phyloP scores from a whole-genome alignment of 176 grass and related monocot species.

The Elaeis guineensis region DNA sequence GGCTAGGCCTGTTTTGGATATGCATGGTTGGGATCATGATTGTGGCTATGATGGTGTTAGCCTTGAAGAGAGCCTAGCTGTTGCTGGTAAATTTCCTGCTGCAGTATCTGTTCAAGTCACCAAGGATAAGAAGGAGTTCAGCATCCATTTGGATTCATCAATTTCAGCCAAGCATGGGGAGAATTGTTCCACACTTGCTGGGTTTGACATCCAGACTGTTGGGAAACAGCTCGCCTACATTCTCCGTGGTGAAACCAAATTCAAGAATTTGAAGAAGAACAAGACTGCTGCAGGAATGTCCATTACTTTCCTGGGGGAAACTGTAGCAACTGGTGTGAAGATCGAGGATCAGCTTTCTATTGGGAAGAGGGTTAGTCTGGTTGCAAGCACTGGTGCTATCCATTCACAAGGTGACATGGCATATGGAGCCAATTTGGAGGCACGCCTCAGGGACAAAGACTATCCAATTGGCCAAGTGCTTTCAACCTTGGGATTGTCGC shows the following conservation, averaged over 20 bases:
- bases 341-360: slow-evolving; percentile 59
- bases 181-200: slow-evolving; percentile 53
- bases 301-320: slow-evolving; percentile 65
- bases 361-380: slow-evolving; percentile 44
- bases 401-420: slow-evolving; percentile 40
- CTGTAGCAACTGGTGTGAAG: slow-evolving; percentile 50
- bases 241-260: slow-evolving; percentile 63
- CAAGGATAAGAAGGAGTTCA: slow-evolving; percentile 87
- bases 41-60: slow-evolving; percentile 73
- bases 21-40: slow-evolving; percentile 94
- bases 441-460: slow-evolving; percentile 38
- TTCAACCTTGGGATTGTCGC: slow-evolving; percentile 51
- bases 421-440: slow-evolving; percentile 59
- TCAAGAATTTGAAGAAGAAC: slow-evolving; percentile 59
- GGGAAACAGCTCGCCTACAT: slow-evolving; percentile 59
- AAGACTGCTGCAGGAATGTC: slow-evolving; percentile 58
- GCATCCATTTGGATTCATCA: slow-evolving; percentile 70
- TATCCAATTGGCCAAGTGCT: slow-evolving; percentile 46
- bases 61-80: slow-evolving; percentile 44
- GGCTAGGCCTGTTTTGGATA: slow-evolving; percentile 48
- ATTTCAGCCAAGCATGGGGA: slow-evolving; percentile 67
- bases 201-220: slow-evolving; percentile 61
- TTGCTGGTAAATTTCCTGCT: slow-evolving; percentile 42
- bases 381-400: slow-evolving; percentile 48
- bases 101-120: slow-evolving; percentile 59